Conservation (phyloP, 768 basidiomycete species). For the Pulveroboletus sp. region DNA sequence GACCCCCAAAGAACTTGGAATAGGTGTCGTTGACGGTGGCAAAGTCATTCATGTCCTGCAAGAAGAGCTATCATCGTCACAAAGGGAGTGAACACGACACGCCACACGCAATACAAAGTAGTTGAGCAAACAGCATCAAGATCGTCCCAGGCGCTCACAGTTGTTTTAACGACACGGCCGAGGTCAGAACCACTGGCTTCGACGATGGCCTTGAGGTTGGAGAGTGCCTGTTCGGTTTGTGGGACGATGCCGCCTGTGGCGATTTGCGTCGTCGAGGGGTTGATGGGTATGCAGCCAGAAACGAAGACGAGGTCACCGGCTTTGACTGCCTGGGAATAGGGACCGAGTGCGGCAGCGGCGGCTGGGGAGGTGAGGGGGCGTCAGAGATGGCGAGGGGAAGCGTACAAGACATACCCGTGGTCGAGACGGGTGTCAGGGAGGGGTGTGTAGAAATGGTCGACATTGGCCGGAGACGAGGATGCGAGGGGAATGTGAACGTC, state of each 20-base stretch:
- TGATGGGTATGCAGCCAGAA: constrained; percentile 84
- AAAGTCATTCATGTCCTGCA: constrained; percentile 93
- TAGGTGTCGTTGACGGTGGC: constrained; percentile 77
- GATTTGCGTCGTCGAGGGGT: constrained; percentile 58
- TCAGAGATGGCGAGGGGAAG: background rate
- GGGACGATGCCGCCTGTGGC: constrained; percentile 18
- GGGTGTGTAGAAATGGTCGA: constrained; percentile 36
- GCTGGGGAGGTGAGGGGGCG: constrained; percentile 34
- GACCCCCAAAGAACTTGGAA: constrained; percentile 76
- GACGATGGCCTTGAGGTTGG: constrained; percentile 80
- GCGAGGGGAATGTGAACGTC: background rate
- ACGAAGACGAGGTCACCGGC: constrained; percentile 81
- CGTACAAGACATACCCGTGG: constrained; percentile 14
- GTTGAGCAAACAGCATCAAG: background rate
- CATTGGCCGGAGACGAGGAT: constrained; percentile 11
- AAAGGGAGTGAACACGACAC: background rate
- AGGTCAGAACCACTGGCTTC: constrained; percentile 76
- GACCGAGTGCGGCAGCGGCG: constrained; percentile 77
- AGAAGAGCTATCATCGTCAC: constrained; percentile 59
- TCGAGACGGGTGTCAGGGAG: constrained; percentile 34
- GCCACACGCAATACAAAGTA: background rate
- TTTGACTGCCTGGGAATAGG: constrained; percentile 86
- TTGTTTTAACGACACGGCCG: constrained; percentile 85
- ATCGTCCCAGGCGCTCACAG: constrained; percentile 47
- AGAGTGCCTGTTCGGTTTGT: constrained; percentile 75